Conservation (phyloP, 208 protist species). For the Acanthamoeba triangularis region DNA sequence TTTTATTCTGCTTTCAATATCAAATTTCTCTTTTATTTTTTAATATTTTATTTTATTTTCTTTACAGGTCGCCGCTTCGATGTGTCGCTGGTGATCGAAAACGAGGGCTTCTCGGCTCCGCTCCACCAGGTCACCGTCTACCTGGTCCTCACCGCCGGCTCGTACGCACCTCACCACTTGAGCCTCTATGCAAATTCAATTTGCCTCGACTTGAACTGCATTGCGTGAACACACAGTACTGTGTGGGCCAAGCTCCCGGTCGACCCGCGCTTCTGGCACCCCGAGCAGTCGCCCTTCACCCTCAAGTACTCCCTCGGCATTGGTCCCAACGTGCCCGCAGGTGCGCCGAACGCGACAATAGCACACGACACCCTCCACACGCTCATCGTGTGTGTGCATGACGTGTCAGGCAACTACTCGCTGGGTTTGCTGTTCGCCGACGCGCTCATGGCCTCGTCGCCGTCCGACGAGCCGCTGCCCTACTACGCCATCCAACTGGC, state of each 20-base stretch:
- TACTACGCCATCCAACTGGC: background rate
- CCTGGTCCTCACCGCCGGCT: background rate
- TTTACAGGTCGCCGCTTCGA: background rate
- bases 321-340: background rate
- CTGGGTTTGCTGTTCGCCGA: constrained; percentile 15
- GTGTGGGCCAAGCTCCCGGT: background rate
- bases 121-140: background rate
- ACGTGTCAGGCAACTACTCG: background rate
- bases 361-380: too few species aligned
- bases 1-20: background rate
- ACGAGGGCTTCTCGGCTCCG: background rate
- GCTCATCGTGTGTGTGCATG: too few species aligned
- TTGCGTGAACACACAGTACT: background rate
- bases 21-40: background rate
- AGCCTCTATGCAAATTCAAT: background rate
- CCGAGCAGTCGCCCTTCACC: constrained; percentile 18
- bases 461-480: background rate
- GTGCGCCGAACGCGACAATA: background rate
- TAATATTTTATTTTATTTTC: background rate
- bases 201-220: background rate
- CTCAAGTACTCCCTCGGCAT: background rate
- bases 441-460: background rate
- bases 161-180: background rate
- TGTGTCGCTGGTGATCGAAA: background rate
- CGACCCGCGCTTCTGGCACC: background rate